Percentiles rank a stretch among this genome's conserved stretches.
These are phyloP conservation scores for Setaria viridis DNA, from an alignment of 202 grass and related monocot species.

Conservation along the genomic window DNA sequence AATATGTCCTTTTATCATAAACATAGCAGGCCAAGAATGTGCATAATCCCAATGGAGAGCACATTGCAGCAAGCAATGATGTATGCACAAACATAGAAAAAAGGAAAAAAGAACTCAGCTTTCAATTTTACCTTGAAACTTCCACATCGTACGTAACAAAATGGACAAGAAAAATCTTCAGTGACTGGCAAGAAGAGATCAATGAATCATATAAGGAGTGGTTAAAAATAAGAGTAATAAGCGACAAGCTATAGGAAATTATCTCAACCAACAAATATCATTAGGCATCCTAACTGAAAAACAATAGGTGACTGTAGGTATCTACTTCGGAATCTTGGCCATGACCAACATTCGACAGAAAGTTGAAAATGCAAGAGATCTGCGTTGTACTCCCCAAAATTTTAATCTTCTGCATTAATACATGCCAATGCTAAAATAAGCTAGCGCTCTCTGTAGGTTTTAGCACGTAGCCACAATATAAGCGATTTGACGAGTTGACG, in stretches of 20 bases:
- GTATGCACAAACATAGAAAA: constrained; percentile 17
- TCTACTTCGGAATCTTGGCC: background rate
- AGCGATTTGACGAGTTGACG: background rate
- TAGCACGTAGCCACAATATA: constrained; percentile 4
- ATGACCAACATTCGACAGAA: constrained; percentile 36
- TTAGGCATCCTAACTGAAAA: constrained; percentile 18
- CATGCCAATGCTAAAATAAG: background rate
- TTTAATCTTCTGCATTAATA: background rate
- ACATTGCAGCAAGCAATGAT: background rate
- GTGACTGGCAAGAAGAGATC: constrained; percentile 71
- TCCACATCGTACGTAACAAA: constrained; percentile 89
- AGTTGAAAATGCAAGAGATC: background rate
- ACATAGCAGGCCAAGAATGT: constrained; percentile 5
- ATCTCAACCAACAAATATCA: constrained; percentile 14
- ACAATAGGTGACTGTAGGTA: background rate
- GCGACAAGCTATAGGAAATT: constrained; percentile 29
- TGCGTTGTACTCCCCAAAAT: background rate
- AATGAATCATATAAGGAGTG: constrained; percentile 42
- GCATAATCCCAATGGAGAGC: constrained; percentile 20
- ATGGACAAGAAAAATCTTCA: constrained; percentile 97
- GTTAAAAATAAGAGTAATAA: constrained; percentile 29
- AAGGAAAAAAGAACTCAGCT: constrained; percentile 1
- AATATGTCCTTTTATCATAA: constrained; percentile 31
- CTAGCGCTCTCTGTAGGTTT: constrained; percentile 9
- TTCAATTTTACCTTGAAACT: constrained; percentile 85